Evolutionary conservation across 2,329 filamentous ascomycete genomes (phyloP).

Genomic region (Bipolaris victoriae): DNA sequence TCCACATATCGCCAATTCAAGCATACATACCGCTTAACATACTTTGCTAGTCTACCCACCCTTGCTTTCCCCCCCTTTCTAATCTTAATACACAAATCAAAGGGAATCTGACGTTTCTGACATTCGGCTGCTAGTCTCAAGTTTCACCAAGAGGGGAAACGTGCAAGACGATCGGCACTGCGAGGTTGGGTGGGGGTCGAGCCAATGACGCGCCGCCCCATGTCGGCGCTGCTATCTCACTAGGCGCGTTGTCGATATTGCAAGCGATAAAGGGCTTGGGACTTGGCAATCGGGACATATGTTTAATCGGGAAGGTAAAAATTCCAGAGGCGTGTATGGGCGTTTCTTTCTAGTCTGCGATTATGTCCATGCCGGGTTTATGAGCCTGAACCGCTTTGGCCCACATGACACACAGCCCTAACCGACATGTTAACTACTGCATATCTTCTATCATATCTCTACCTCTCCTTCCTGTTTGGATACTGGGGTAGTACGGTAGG

Average conservation of each 20-base stretch:
- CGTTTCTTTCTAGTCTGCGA: conserved; percentile 13
- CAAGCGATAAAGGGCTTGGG: conserved; percentile 12
- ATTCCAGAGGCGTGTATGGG: conserved; percentile 24
- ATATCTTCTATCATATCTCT: conserved; percentile 15
- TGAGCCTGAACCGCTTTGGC: conserved; percentile 5
- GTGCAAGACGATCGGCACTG: neutral
- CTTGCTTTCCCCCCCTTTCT: neutral
- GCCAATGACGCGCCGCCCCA: conserved; percentile 11
- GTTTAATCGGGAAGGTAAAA: conserved; percentile 30
- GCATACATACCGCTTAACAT: no score
- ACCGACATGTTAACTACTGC: conserved; percentile 5
- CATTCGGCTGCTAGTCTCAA: neutral
- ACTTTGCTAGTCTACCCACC: no score
- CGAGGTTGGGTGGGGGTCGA: neutral
- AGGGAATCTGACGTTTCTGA: neutral
- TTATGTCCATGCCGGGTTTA: conserved; percentile 18
- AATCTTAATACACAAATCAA: neutral
- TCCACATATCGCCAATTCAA: no score
- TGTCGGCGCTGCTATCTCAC: conserved; percentile 14
- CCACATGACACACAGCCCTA: conserved; percentile 4
- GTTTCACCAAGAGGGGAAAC: neutral
- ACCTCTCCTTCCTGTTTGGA: conserved; percentile 32
- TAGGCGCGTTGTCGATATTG: conserved; percentile 11
- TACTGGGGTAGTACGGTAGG: conserved; percentile 12
- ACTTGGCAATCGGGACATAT: conserved; percentile 22